These are phyloP conservation scores for Austropuccinia psidii DNA, from an alignment of 1,284 basidiomycete genomes.

Conservation along the genomic window DNA sequence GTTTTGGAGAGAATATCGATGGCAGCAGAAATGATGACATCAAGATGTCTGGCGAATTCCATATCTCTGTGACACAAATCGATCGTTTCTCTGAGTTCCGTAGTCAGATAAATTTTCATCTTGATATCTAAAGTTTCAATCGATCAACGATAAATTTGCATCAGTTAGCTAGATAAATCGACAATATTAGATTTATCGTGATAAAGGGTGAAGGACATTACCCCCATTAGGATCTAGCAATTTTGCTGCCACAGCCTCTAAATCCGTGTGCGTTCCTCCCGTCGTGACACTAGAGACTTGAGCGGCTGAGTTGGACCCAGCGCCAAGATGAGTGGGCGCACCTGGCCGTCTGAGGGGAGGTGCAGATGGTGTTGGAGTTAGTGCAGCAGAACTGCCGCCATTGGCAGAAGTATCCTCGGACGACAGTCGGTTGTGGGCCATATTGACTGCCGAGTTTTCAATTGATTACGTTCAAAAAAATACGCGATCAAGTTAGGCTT, in stretches of 20 bases:
- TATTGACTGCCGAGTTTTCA: no score
- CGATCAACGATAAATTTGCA: not conserved
- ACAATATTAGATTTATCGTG: not conserved
- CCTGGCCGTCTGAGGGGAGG: not conserved
- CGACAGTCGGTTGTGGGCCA: constrained; percentile 4
- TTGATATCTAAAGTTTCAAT: constrained; percentile 38
- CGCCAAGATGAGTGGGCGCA: not conserved
- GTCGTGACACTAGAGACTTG: not conserved
- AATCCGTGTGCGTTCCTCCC: constrained; percentile 35
- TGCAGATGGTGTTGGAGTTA: constrained; percentile 11
- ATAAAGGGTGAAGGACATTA: constrained; percentile 19
- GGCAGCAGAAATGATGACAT: constrained; percentile 62
- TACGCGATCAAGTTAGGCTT: no score
- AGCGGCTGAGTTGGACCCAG: constrained; percentile 20
- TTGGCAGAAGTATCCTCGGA: constrained; percentile 5
- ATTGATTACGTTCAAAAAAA: no score
- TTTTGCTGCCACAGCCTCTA: constrained; percentile 40
- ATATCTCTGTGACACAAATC: constrained; percentile 68
- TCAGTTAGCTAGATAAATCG: not conserved
- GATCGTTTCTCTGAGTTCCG: constrained; percentile 76
- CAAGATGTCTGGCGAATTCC: constrained; percentile 62
- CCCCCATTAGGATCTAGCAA: constrained; percentile 40
- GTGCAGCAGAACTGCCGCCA: constrained; percentile 13
- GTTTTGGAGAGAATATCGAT: constrained; percentile 69
- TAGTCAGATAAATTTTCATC: constrained; percentile 59